Conservation (phyloP, 768 basidiomycete species). For the Suillus plorans region DNA sequence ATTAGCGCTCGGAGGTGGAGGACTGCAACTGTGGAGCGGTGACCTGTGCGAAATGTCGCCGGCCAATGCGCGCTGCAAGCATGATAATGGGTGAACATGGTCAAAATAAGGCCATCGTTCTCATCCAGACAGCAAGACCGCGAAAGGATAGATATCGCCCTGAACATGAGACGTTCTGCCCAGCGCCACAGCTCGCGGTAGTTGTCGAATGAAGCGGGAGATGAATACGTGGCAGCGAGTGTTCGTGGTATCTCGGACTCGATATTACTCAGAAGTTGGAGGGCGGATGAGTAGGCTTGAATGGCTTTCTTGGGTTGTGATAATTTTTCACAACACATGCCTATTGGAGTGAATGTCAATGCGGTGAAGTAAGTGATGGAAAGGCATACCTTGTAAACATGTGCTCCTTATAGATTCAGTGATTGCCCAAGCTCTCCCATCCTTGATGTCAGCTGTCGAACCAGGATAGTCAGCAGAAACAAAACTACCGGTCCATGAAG, state of each 20-base stretch:
- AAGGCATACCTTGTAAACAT: constrained; percentile 67
- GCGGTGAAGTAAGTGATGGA: not conserved
- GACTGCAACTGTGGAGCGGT: constrained; percentile 67
- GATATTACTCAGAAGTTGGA: constrained; percentile 53
- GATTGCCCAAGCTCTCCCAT: constrained; percentile 72
- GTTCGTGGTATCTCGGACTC: constrained; percentile 45
- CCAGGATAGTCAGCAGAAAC: constrained; percentile 40
- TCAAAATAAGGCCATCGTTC: constrained; percentile 50
- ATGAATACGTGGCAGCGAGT: constrained; percentile 24
- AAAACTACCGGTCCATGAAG: constrained; percentile 53
- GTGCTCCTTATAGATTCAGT: constrained; percentile 73
- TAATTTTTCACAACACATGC: constrained; percentile 73
- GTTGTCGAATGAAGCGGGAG: constrained; percentile 52
- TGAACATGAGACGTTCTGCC: constrained; percentile 79
- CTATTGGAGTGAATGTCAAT: constrained; percentile 36
- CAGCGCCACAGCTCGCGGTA: constrained; percentile 87
- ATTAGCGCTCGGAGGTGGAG: constrained; percentile 76
- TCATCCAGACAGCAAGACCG: constrained; percentile 40
- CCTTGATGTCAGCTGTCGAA: constrained; percentile 54
- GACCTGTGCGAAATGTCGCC: constrained; percentile 69
- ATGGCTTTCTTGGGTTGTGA: constrained; percentile 51
- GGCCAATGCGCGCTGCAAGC: constrained; percentile 73
- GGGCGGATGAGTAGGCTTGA: constrained; percentile 51
- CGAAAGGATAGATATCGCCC: constrained; percentile 69
- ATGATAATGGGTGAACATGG: constrained; percentile 60